Base-by-base conservation (phyloP, 2,329 filamentous ascomycete genomes). In the Verticillium longisporum region DNA sequence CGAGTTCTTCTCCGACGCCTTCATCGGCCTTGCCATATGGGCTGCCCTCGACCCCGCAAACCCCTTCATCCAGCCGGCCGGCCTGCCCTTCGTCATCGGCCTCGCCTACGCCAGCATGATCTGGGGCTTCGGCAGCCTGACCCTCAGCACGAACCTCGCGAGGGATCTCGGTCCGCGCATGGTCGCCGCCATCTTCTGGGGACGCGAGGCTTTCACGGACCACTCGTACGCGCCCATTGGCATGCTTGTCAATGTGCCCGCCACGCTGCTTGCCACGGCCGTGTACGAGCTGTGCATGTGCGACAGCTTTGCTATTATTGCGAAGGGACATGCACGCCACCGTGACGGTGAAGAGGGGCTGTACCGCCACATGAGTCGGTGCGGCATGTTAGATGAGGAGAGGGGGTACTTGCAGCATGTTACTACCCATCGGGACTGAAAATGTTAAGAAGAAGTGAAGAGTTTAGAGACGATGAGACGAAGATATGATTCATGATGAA, bases 1-100 rank as follows among this genome's bases (percentile, higher is more conserved):
- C 61, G 84, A 87, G 67, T 86, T 83, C 68, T 84, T 87, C 65
- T 82, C 83, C 33, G 80, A 83, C 67, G 74, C 71, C 60, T 85
- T 85, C 70, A 80, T 86, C 60, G 80, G 78, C 33, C 74, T 86
- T 61, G 72, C 85, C 14, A 85, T 86, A 68, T 86, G 83, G 83
- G 77, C 83, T 6, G 75, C 74, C 55, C 74, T 85, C 36, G 84
- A 87, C 69, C 81, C 81, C 0, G 80, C 82, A 13, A 86, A 86
- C 68, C 83, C 83, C 0, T 85, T 86, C 68, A 73, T 86, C 32
- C 70, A 76, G 7, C 75, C 82, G 6, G 61, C 72, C 10, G 71
- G 72, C 26, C 78, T 78, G 1, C 81, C 82, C 4, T 83, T 83
- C 64, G 75, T 79, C 38, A 85, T 86, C 65, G 83, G 84, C 11